Evolutionary conservation across 352 stramenopile species (phyloP).

Genomic region (Pythium scleroteichum): DNA sequence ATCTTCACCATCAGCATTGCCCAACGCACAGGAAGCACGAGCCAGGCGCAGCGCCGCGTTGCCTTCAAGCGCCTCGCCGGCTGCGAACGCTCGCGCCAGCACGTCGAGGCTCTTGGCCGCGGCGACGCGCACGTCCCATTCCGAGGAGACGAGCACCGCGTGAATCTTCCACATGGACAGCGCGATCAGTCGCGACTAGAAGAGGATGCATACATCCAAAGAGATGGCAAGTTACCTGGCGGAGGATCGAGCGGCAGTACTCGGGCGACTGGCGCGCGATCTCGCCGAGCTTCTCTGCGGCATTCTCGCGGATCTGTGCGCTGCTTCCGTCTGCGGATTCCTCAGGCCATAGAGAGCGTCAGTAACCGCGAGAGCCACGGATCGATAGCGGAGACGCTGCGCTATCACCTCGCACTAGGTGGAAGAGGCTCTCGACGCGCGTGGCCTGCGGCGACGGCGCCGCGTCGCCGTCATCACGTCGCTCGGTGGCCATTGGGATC

Average conservation of each 20-base stretch:
- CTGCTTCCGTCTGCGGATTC: constrained; percentile 59
- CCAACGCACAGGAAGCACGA: constrained; percentile 40
- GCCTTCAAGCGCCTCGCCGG: constrained; percentile 15
- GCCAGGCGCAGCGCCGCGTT: constrained; percentile 46
- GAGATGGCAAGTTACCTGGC: constrained; percentile 45
- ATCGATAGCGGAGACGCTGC: background rate
- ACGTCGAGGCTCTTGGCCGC: constrained; percentile 61
- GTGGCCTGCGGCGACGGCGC: constrained; percentile 44
- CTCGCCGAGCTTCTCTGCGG: constrained; percentile 70
- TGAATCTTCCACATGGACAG: no score
- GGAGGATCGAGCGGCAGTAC: constrained; percentile 54
- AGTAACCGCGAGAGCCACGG: background rate
- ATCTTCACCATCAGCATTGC: background rate
- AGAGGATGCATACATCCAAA: no score
- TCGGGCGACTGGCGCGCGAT: constrained; percentile 47
- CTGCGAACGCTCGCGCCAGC: constrained; percentile 45
- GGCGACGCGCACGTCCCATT: constrained; percentile 81
- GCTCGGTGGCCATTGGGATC: background rate
- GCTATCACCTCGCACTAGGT: constrained; percentile 58
- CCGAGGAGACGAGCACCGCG: constrained; percentile 40
- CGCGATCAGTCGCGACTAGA: no score
- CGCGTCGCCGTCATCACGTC: background rate
- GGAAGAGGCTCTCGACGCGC: constrained; percentile 76
- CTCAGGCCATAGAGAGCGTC: background rate
- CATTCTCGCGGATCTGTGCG: constrained; percentile 64